Percentiles rank a stretch among this genome's conserved stretches.
phyloP scores from a whole-genome alignment of 148 eudicot species.

The Tetragonia tetragonoides region DNA sequence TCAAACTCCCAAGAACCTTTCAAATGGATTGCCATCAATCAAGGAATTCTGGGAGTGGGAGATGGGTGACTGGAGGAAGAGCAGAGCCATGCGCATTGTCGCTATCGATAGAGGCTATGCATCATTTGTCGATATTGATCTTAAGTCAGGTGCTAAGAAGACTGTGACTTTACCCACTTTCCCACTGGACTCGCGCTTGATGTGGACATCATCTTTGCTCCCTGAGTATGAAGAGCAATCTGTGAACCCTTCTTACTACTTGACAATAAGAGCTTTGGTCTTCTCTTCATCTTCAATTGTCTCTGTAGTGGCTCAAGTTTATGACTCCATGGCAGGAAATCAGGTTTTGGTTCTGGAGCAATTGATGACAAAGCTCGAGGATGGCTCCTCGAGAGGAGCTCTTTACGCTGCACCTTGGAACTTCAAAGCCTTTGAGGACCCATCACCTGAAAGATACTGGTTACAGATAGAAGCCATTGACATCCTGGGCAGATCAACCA shows the following conservation, averaged over 20 bases:
- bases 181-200: constrained; percentile 75
- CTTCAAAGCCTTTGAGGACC: constrained; percentile 67
- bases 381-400: constrained; percentile 43
- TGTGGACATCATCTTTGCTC: constrained; percentile 41
- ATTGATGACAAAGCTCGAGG: constrained; percentile 47
- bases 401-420: constrained; percentile 67
- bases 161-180: constrained; percentile 71
- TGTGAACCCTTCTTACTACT: constrained; percentile 39
- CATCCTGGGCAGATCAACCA: constrained; percentile 47
- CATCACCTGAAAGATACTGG: constrained; percentile 71
- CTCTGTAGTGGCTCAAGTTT: constrained; percentile 69
- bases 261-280: constrained; percentile 66
- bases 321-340: constrained; percentile 58
- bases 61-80: constrained; percentile 94
- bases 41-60: constrained; percentile 96
- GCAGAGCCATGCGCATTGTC: constrained; percentile 72
- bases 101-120: constrained; percentile 81
- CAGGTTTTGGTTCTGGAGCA: constrained; percentile 54
- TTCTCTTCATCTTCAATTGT: constrained; percentile 65
- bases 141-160: constrained; percentile 47
- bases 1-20: constrained; percentile 30
- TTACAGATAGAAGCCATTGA: constrained; percentile 80
- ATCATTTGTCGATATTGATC: constrained; percentile 72
- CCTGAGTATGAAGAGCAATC: constrained; percentile 37
- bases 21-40: constrained; percentile 27